These are phyloP conservation scores for Acer negundo DNA, from an alignment of 345 rosid species.

Conservation along the genomic window DNA sequence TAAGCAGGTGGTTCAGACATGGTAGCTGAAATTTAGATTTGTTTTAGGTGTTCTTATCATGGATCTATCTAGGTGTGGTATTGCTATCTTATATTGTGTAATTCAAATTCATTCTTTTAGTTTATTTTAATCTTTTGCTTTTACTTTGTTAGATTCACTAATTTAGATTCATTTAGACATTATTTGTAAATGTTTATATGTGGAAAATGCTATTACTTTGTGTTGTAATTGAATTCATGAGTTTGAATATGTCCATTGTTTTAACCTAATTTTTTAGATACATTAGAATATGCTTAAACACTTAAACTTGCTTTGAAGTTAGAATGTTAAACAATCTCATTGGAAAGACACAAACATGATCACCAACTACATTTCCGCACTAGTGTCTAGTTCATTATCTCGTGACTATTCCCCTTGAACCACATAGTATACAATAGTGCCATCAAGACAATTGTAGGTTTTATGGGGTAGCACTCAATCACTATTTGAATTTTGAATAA, in stretches of 20 bases:
- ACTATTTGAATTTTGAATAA: too few relatives aligned
- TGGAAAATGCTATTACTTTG: neutral
- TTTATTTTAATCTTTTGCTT: too few relatives aligned
- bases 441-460: neutral
- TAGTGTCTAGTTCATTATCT: neutral
- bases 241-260: neutral
- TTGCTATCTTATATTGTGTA: neutral
- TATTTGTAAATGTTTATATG: neutral
- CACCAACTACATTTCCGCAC: neutral
- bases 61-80: neutral
- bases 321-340: neutral
- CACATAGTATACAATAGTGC: neutral
- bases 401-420: neutral
- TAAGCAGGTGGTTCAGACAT: conserved; percentile 12
- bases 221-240: neutral
- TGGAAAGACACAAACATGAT: neutral
- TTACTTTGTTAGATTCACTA: neutral
- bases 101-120: neutral
- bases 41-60: neutral
- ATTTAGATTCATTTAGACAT: neutral
- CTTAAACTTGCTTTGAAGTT: neutral
- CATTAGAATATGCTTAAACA: neutral
- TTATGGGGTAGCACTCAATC: neutral
- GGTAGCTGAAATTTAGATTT: neutral
- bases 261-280: neutral